A percentile compares a stretch with the other conserved stretches of the same genome.
Conservation (phyloP, 192 early-diverging fungal species). For the Coemansia sp. region DNA sequence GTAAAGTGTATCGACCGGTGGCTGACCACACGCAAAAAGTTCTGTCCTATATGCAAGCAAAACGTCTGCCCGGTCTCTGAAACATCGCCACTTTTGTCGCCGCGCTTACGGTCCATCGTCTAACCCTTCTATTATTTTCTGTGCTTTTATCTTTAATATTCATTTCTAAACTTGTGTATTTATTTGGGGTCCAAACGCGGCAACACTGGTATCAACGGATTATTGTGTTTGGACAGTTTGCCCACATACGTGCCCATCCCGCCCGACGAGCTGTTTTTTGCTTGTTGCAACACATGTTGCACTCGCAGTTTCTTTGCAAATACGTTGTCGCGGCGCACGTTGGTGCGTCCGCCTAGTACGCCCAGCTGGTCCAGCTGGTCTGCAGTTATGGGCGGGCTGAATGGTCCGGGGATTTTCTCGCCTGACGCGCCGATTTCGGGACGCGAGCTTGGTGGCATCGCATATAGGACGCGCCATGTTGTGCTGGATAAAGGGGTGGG, state of each 20-base stretch:
- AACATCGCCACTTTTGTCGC: conserved; percentile 38
- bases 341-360: no score
- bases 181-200: conserved; percentile 30
- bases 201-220: conserved; percentile 45
- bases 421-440: conserved; percentile 39
- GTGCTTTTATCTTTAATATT: conserved; percentile 1
- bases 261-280: conserved; percentile 35
- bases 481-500: conserved; percentile 24
- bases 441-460: conserved; percentile 26
- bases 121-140: background rate
- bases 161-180: background rate
- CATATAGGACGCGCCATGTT: conserved; percentile 41
- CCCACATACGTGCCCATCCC: conserved; percentile 47
- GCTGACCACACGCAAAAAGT: conserved; percentile 79
- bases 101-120: conserved; percentile 40
- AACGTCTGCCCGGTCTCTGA: conserved; percentile 40
- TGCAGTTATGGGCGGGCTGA: conserved; percentile 34
- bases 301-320: conserved; percentile 37
- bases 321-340: conserved; percentile 25
- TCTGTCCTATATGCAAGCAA: conserved; percentile 82
- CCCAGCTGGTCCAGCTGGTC: no score
- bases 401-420: conserved; percentile 46
- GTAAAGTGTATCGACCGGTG: conserved; percentile 86
- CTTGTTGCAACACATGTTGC: conserved; percentile 48
- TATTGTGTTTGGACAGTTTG: conserved; percentile 47